phyloP scores from a whole-genome alignment of 352 stramenopile species.

The Aphanomyces cochlioides region DNA sequence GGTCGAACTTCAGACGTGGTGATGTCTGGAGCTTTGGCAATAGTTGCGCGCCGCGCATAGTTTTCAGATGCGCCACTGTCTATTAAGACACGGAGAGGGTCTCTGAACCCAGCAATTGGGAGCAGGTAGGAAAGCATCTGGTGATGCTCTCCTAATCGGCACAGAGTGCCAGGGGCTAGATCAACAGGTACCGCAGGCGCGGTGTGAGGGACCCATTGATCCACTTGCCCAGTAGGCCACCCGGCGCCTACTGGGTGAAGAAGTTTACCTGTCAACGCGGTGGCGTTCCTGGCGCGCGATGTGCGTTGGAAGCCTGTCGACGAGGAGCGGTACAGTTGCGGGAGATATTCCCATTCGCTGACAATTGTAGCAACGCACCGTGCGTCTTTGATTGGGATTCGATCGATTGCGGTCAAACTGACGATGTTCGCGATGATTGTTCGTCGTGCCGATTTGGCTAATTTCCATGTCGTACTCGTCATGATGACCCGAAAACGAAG shows the following conservation, averaged over 20 bases:
- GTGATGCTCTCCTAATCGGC: too few relatives aligned
- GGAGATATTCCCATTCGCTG: conserved; percentile 19
- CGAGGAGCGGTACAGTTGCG: conserved; percentile 28
- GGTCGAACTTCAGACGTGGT: background rate
- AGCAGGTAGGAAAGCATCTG: too few relatives aligned
- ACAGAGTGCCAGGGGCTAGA: conserved; percentile 18
- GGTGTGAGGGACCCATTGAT: background rate
- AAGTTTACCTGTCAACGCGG: background rate
- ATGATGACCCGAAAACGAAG: too few relatives aligned
- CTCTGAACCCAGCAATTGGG: background rate
- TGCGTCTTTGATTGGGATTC: too few relatives aligned
- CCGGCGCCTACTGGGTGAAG: background rate
- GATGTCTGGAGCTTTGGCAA: background rate
- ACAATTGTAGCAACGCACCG: conserved; percentile 23
- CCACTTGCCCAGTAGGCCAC: too few relatives aligned
- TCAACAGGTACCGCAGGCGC: conserved; percentile 16
- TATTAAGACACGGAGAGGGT: conserved; percentile 24
- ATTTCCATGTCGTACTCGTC: too few relatives aligned
- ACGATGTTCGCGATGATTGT: too few relatives aligned
- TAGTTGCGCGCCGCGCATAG: conserved; percentile 33
- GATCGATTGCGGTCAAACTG: too few relatives aligned
- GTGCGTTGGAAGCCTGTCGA: background rate
- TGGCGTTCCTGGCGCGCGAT: background rate
- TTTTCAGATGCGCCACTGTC: conserved; percentile 36
- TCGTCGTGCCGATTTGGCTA: too few relatives aligned